phyloP scores from a whole-genome alignment of 805 yeast species.

The Zygosaccharomyces bisporus region DNA sequence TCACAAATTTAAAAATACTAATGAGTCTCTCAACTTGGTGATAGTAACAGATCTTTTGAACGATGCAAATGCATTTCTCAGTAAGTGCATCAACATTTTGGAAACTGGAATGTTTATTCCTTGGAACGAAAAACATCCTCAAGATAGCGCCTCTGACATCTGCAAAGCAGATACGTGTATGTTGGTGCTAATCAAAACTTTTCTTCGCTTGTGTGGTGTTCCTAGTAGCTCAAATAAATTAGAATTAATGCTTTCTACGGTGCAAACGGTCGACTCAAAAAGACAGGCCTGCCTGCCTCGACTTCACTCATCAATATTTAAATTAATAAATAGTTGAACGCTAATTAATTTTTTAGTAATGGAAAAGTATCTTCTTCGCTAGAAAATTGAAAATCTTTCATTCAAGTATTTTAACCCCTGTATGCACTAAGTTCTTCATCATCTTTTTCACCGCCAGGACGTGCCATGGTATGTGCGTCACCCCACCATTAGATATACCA shows the following conservation, averaged over 20 bases:
- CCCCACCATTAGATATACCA: conserved; percentile 34
- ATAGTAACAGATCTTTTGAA: conserved; percentile 12
- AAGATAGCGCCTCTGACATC: conserved; percentile 1
- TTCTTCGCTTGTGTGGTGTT: conserved; percentile 4
- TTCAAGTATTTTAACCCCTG: conserved; percentile 41
- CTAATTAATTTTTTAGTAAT: background rate
- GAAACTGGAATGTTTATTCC: conserved; percentile 14
- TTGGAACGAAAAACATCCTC: background rate
- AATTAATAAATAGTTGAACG: conserved; percentile 1
- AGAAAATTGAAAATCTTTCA: background rate
- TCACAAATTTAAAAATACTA: background rate
- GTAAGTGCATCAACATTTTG: conserved; percentile 11
- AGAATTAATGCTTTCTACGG: background rate
- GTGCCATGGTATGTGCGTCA: conserved; percentile 66
- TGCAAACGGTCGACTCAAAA: conserved; percentile 2
- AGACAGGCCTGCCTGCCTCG: conserved; percentile 9
- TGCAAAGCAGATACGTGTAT: conserved; percentile 15
- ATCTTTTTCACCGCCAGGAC: conserved; percentile 62
- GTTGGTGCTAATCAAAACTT: conserved; percentile 8
- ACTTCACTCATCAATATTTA: conserved; percentile 1
- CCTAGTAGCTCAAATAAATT: background rate
- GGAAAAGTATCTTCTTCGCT: too few relatives aligned
- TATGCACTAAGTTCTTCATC: conserved; percentile 55
- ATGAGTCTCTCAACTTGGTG: background rate
- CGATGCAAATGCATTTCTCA: conserved; percentile 10